phyloP scores from a whole-genome alignment of 2,329 filamentous ascomycete genomes.

The Xylaria polymorpha region DNA sequence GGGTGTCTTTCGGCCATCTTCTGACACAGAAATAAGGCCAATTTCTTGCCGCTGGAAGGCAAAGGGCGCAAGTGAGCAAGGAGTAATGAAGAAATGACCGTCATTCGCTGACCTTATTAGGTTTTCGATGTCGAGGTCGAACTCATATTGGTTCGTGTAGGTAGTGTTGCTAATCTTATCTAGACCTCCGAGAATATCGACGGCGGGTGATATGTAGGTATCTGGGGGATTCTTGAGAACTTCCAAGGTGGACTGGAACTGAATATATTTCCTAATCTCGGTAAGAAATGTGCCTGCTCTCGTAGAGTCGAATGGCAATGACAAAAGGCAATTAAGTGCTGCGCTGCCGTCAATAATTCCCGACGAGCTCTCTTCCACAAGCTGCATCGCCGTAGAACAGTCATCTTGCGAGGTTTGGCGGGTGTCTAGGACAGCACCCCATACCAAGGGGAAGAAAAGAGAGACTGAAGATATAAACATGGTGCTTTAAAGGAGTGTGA shows the following conservation, averaged over 20 bases:
- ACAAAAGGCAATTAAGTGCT: constrained; percentile 18
- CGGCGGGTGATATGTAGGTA: constrained; percentile 20
- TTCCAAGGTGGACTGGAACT: constrained; percentile 31
- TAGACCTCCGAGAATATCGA: constrained; percentile 27
- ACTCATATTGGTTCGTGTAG: constrained; percentile 26
- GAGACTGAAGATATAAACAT: constrained; percentile 7
- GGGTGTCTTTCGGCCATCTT: constrained; percentile 12
- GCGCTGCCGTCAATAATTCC: constrained; percentile 22
- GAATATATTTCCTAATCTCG: constrained; percentile 28
- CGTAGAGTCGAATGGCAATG: constrained; percentile 13
- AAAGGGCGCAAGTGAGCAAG: constrained; percentile 20
- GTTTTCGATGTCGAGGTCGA: constrained; percentile 15
- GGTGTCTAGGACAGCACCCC: not conserved
- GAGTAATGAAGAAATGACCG: constrained; percentile 24
- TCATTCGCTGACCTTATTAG: constrained; percentile 25
- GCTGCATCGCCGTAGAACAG: constrained; percentile 16
- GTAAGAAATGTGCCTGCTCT: constrained; percentile 14
- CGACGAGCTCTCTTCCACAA: constrained; percentile 2
- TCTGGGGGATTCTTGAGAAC: constrained; percentile 20
- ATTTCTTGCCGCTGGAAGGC: constrained; percentile 17
- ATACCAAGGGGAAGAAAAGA: constrained; percentile 15
- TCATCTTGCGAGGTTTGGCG: constrained; percentile 9
- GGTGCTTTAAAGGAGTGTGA: not conserved
- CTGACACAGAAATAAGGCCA: constrained; percentile 19
- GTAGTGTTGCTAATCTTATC: constrained; percentile 22